Evolutionary conservation across 1,284 basidiomycete genomes (phyloP).

Genomic region (Boletus semigastroideus): DNA sequence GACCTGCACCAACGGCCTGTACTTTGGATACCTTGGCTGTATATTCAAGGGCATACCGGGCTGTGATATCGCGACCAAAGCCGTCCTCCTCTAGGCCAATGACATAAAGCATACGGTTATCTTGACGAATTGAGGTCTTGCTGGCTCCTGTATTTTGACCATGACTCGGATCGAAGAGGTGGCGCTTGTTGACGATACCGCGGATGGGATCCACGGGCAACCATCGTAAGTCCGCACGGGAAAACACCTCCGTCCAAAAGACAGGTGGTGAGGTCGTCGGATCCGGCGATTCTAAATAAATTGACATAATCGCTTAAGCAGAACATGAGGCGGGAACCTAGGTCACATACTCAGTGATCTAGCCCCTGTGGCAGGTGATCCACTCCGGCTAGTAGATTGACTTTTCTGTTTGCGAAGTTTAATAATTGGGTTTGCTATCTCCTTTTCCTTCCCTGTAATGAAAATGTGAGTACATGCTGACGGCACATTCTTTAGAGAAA

Average conservation of each 20-base stretch:
- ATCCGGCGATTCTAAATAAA: constrained; percentile 41
- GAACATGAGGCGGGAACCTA: constrained; percentile 5
- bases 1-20: constrained; percentile 58
- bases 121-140: constrained; percentile 38
- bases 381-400: constrained; percentile 32
- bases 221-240: constrained; percentile 89
- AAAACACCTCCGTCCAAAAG: constrained; percentile 98
- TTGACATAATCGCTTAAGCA: constrained; percentile 27
- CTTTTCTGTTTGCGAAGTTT: constrained; percentile 57
- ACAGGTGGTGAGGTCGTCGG: constrained; percentile 77
- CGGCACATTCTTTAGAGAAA: constrained; percentile 1
- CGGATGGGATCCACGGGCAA: constrained; percentile 90
- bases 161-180: constrained; percentile 77
- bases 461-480: constrained; percentile 8
- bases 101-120: constrained; percentile 93
- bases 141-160: constrained; percentile 21
- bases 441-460: constrained; percentile 47
- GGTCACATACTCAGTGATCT: constrained; percentile 24
- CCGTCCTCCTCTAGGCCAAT: constrained; percentile 81
- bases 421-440: constrained; percentile 51
- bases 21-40: constrained; percentile 81
- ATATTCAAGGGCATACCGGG: constrained; percentile 80
- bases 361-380: constrained; percentile 14
- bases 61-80: constrained; percentile 72
- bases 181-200: constrained; percentile 76